These are phyloP conservation scores for Acaromyces ingoldii DNA, from an alignment of 1,284 basidiomycete species.

Conservation along the genomic window DNA sequence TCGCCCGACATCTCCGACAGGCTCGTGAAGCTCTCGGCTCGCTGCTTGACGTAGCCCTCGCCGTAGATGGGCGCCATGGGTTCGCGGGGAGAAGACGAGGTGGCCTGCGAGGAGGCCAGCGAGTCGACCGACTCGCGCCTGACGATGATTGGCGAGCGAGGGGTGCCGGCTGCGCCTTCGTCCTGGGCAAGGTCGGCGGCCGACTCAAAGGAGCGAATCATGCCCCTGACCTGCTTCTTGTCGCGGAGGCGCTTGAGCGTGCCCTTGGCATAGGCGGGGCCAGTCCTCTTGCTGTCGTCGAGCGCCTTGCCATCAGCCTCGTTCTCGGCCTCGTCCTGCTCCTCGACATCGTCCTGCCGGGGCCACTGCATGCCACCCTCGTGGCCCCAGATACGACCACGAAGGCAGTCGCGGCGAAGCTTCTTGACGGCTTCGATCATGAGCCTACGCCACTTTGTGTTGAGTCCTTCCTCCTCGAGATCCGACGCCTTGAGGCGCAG, in stretches of 20 bases:
- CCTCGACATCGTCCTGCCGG: constrained; percentile 13
- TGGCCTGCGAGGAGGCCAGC: background rate
- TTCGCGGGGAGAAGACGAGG: constrained; percentile 2
- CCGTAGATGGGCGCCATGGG: constrained; percentile 20
- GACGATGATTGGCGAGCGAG: background rate
- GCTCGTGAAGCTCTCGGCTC: constrained; percentile 26
- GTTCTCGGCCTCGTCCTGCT: constrained; percentile 11
- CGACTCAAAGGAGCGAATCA: constrained; percentile 37
- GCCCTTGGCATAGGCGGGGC: background rate
- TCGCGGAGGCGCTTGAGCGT: constrained; percentile 41
- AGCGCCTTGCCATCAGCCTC: background rate
- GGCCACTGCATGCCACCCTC: constrained; percentile 27
- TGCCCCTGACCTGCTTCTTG: constrained; percentile 28
- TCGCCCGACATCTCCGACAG: constrained; percentile 14
- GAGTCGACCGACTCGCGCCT: constrained; percentile 4
- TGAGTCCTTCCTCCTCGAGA: constrained; percentile 34
- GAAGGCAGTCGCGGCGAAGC: constrained; percentile 32
- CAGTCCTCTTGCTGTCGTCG: constrained; percentile 1
- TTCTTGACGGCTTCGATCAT: constrained; percentile 41
- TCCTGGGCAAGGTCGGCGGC: constrained; percentile 6
- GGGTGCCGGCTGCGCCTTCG: background rate
- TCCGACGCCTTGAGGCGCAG: constrained; percentile 36
- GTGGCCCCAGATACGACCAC: constrained; percentile 40
- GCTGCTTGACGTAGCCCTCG: constrained; percentile 26
- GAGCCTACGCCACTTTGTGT: constrained; percentile 37